Percentiles rank a stretch among this genome's conserved stretches.
These are phyloP conservation scores for Ogataea angusta DNA, from an alignment of 805 yeast species.

Conservation along the genomic window DNA sequence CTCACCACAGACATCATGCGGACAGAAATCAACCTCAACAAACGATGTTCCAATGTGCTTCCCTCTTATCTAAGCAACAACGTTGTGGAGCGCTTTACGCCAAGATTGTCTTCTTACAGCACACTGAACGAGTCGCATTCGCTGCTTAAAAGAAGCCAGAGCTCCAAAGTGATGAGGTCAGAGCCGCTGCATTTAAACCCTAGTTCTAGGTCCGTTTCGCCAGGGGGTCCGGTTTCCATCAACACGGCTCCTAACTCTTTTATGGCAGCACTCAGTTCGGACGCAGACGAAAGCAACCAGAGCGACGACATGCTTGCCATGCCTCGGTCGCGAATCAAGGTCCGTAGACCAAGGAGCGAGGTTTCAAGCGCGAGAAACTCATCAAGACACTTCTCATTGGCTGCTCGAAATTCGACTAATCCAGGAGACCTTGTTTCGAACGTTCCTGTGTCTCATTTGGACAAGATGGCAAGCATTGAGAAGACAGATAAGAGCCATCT, in stretches of 20 bases:
- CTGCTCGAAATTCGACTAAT: slow-evolving; percentile 55
- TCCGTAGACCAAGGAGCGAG: background rate
- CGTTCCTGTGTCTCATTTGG: slow-evolving; percentile 51
- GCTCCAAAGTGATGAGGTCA: slow-evolving; percentile 3
- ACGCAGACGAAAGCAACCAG: slow-evolving; percentile 25
- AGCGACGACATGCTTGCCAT: slow-evolving; percentile 13
- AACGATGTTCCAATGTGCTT: slow-evolving; percentile 42
- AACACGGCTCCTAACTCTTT: slow-evolving; percentile 7
- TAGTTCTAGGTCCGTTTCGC: slow-evolving; percentile 2
- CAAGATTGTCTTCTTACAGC: slow-evolving; percentile 9
- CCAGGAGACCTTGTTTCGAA: slow-evolving; percentile 86
- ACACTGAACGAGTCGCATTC: slow-evolving; percentile 6
- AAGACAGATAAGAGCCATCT: slow-evolving; percentile 21
- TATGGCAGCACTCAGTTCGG: slow-evolving; percentile 18
- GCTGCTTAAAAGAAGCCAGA: slow-evolving; percentile 1
- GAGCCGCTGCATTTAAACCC: slow-evolving; percentile 5
- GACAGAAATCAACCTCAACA: slow-evolving; percentile 68
- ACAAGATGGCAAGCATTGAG: slow-evolving; percentile 10
- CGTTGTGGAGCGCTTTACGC: slow-evolving; percentile 10
- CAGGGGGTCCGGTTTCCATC: background rate
- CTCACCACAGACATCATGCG: slow-evolving; percentile 76
- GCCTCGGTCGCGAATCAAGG: background rate
- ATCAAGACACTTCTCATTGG: slow-evolving; percentile 50
- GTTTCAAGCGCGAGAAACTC: slow-evolving; percentile 5
- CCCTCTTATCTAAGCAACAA: slow-evolving; percentile 64